These are phyloP conservation scores for Leishmania turanica DNA, from an alignment of 208 protist genomes.

Conservation along the genomic window DNA sequence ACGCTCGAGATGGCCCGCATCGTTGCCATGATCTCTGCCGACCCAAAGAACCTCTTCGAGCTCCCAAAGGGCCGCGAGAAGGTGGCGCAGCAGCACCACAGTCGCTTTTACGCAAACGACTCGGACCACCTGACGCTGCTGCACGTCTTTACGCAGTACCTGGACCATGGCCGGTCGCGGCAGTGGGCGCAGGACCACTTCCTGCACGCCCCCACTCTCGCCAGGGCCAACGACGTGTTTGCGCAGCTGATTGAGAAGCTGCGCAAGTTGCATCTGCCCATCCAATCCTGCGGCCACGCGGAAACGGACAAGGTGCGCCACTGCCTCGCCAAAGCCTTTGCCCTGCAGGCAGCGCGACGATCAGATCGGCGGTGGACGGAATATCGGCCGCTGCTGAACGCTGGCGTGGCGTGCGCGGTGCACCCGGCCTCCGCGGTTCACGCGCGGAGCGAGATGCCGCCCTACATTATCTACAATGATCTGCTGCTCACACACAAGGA, in stretches of 20 bases:
- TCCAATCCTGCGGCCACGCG: conserved; percentile 51
- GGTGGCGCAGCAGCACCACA: conserved; percentile 75
- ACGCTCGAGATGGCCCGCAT: conserved; percentile 92
- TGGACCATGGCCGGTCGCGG: conserved; percentile 86
- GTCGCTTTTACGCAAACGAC: conserved; percentile 97
- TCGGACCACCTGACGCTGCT: conserved; percentile 99
- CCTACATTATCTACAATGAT: conserved; percentile 99
- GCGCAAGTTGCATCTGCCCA: conserved; percentile 64
- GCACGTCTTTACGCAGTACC: conserved; percentile 98
- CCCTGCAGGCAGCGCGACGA: conserved; percentile 96
- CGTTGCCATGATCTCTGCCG: conserved; percentile 97
- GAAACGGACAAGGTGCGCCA: conserved; percentile 94
- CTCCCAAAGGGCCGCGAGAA: conserved; percentile 89
- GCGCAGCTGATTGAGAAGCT: conserved; percentile 98
- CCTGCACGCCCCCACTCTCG: conserved; percentile 94
- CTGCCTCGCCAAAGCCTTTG: conserved; percentile 96
- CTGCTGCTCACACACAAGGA: conserved; percentile 96
- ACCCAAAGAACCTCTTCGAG: conserved; percentile 96
- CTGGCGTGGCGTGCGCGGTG: conserved; percentile 94
- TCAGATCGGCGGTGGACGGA: conserved; percentile 92
- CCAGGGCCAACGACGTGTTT: conserved; percentile 94
- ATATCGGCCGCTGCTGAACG: conserved; percentile 98
- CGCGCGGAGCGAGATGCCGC: conserved; percentile 94
- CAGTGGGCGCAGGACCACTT: conserved; percentile 98
- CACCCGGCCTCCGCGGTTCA: conserved; percentile 98